A percentile compares a stretch with the other conserved stretches of the same genome.
These are phyloP conservation scores for Fraxinus sp. DNA, from an alignment of 305 asterid genomes.

Conservation along the genomic window DNA sequence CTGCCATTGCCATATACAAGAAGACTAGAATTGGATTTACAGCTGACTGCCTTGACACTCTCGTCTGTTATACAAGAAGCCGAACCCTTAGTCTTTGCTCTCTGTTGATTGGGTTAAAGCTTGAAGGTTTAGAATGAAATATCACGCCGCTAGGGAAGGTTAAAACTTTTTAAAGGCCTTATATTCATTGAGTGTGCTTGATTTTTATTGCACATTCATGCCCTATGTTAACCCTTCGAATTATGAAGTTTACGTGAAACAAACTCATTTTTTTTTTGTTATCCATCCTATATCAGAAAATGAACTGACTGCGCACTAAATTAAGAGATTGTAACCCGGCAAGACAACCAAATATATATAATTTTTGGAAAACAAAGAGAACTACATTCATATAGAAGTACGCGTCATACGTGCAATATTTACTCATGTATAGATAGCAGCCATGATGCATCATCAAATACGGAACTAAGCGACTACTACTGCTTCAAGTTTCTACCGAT, in stretches of 20 bases:
- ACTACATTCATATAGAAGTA: neutral
- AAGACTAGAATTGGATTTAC: conserved; percentile 1
- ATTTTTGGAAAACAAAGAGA: neutral
- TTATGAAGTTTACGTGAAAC: neutral
- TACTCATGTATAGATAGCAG: neutral
- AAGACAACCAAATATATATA: neutral
- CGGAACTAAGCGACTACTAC: neutral
- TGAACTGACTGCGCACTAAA: neutral
- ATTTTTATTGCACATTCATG: neutral
- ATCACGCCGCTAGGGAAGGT: neutral
- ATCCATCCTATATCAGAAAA: neutral
- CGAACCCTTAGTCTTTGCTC: neutral
- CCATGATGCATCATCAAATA: neutral
- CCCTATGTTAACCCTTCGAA: neutral
- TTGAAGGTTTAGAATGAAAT: neutral
- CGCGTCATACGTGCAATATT: neutral
- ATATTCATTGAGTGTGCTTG: neutral
- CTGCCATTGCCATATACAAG: neutral
- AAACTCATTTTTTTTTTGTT: neutral
- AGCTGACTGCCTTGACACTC: neutral
- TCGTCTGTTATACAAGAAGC: neutral
- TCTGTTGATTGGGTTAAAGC: neutral
- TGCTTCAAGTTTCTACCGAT: neutral
- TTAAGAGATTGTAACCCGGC: neutral
- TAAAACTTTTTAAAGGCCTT: neutral